Base-by-base conservation (phyloP, 345 rosid genomes). In the Eucalyptus melliodora region DNA sequence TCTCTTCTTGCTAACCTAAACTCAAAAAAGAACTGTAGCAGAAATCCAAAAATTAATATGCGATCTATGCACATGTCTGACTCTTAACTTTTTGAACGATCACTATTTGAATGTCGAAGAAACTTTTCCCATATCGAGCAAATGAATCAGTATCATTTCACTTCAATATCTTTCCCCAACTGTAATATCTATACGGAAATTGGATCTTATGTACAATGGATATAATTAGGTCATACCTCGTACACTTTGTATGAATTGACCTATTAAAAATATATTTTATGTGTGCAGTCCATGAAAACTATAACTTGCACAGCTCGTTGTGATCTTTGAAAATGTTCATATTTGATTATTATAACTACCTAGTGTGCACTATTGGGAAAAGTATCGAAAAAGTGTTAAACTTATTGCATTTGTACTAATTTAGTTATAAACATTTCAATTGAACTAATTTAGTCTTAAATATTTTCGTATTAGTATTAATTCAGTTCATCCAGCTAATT, bases 401-500 rank as follows among this genome's bases (percentile, higher is more conserved):
- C 9, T 17, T 31, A 16, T 67, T 16, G 12, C 7, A 16, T 9
- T 67, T 7, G 10, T 67, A 17, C 1, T 34, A 67, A n/a, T 1
- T 67, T 5, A 67, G 34, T 8, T 9, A 3, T 31, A 67, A 67
- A 67, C 4, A 1, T 4, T 67, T 67, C 0, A 65, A 65, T 15
- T n/a, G 9, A 14, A 16, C 8, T 16, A 16, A n/a, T n/a, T n/a
- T 12, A 65, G 5, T n/a, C 40, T 1, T 65, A 65, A n/a, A 65
- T n/a, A 1, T 62, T 2, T 16, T n/a, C 0, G 3, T 8, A 3
- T 2, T 31, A 1, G 62, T 67, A 17, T 0, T 17, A 31, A 67
- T 31, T 67, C 2, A 67, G 6, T 67, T 0, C 0, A 8, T 16
- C 1, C 1, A 1, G 0, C 11, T 0, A n/a, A 67, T 8, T 1